A percentile compares a stretch with the other conserved stretches of the same genome.
These are phyloP conservation scores for Psilocybe sp. DNA, from an alignment of 768 basidiomycete genomes.

Conservation along the genomic window DNA sequence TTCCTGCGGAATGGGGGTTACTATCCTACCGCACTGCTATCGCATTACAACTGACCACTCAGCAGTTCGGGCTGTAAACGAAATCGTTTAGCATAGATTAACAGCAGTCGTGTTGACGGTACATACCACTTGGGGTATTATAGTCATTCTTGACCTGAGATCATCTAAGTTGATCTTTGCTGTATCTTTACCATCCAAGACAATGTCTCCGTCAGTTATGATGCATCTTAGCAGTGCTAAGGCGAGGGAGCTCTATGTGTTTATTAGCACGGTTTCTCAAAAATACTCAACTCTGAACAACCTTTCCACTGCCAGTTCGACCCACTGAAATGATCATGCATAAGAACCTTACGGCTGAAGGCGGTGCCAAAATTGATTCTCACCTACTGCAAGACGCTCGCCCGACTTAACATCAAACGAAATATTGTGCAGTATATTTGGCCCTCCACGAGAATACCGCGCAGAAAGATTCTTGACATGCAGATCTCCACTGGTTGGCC, in stretches of 20 bases:
- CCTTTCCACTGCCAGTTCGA: slow-evolving; percentile 4
- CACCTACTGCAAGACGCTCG: slow-evolving; percentile 44
- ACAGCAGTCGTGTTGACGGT: too few relatives aligned
- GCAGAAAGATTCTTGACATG: slow-evolving; percentile 48
- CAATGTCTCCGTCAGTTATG: slow-evolving; percentile 49
- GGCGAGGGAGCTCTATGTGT: slow-evolving; percentile 23
- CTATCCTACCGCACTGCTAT: not conserved
- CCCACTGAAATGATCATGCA: not conserved
- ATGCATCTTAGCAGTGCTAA: slow-evolving; percentile 53
- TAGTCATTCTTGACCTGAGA: slow-evolving; percentile 54
- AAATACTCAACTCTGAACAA: not conserved
- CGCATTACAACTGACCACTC: not conserved
- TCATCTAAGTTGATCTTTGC: slow-evolving; percentile 49
- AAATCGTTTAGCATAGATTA: not conserved
- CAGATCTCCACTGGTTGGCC: slow-evolving; percentile 52
- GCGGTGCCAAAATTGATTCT: not conserved
- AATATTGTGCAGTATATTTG: slow-evolving; percentile 43
- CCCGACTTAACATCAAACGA: slow-evolving; percentile 52
- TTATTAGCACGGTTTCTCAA: not conserved
- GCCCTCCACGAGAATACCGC: slow-evolving; percentile 40
- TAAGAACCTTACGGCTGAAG: not conserved
- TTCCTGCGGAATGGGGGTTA: not conserved
- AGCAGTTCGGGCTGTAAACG: slow-evolving; percentile 4
- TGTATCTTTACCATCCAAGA: slow-evolving; percentile 52
- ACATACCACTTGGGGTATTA: slow-evolving; percentile 45